Base-by-base conservation (phyloP, 1,284 basidiomycete species). In the Sutorius eximius region DNA sequence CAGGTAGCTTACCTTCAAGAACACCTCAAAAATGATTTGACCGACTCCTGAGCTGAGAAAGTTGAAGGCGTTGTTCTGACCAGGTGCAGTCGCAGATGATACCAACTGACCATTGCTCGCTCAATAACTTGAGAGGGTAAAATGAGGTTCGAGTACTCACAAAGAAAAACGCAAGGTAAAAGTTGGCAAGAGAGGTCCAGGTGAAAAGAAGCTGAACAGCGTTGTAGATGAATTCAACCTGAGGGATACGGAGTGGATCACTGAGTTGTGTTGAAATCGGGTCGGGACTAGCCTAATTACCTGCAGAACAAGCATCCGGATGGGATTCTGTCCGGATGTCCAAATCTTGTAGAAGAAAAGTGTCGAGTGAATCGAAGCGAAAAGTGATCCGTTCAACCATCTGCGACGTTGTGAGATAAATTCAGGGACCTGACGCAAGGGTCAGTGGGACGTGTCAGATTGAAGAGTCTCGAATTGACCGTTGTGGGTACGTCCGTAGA, bases 391-490 rank as follows among this genome's bases (percentile, higher is more conserved):
- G 66, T 96, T 95, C 58, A 95, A 72, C 93, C 93, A 95, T 61
- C 93, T 82, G 61, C 91, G 85, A 71, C 92, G 87, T 68, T 95
- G 93, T 3, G 89, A 92, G 65, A 95, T 95, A 73, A 95, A 93
- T 70, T 94, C 93, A 11, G 91, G 82, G 45, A 91, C 82, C 76
- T 83, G 58, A 22, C 2, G 2, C 5, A 45, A 51, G 4, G 12
- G 30, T 59, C 32, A 58, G 52, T 9, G 44, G 34, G 10, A 42
- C 20, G 24, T 13, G 22, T 36, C 1, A 10, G 27, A 11, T 8
- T 11, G 2, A 29, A 18, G 27, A 2, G 0, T 16, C 40, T 29
- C 30, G 13, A n/a, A 67, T 71, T 54, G 49, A 88, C 86, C 29
- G 81, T 77, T n/a, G 86, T 84, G 27, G 92, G 93, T 7, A 94